Base-by-base conservation (phyloP, 345 rosid species). In the Clausena lansium region DNA sequence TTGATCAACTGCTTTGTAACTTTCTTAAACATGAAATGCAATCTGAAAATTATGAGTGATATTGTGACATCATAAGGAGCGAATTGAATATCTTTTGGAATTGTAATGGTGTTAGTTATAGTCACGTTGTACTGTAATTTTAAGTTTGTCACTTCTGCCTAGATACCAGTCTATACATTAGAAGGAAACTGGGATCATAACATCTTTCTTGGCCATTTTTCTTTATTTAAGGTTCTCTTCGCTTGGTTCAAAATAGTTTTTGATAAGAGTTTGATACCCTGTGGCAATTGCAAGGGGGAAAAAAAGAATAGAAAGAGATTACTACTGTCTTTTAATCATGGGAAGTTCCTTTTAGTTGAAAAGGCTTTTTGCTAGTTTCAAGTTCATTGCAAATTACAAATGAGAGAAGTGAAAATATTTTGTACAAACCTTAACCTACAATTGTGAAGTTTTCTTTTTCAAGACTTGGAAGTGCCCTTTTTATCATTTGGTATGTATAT, bases 1-100 rank as follows among this genome's bases (percentile, higher is more conserved):
- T 83, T 91, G 86, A 81, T 20, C 15, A 10, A 30, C 27, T 38
- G 14, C 36, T 39, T 9, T n/a, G n/a, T n/a, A n/a, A n/a, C n/a
- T n/a, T n/a, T n/a, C n/a, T n/a, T n/a, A n/a, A n/a, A n/a, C n/a
- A n/a, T n/a, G n/a, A n/a, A n/a, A n/a, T n/a, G n/a, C n/a, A n/a
- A n/a, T 39, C 15, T 19, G 39, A 60, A 15, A 30, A 30, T 19
- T 30, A 50, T 15, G 55, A 50, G 20, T 50, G 22, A 50, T 50
- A 50, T 7, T 7, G 55, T 4, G 15, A 50, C 55, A 50, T 50
- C 22, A 50, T 15, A 50, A 50, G 55, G 19, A 15, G 22, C 6
- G 55, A 17, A 50, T 50, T 17, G 22, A 50, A 15, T 14, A 4
- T 50, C 55, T 15, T 52, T 22, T 17, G 57, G 22, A 52, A 52